Evolutionary conservation across 345 rosid species (phyloP).

Genomic region (Eucalyptus curtisii): DNA sequence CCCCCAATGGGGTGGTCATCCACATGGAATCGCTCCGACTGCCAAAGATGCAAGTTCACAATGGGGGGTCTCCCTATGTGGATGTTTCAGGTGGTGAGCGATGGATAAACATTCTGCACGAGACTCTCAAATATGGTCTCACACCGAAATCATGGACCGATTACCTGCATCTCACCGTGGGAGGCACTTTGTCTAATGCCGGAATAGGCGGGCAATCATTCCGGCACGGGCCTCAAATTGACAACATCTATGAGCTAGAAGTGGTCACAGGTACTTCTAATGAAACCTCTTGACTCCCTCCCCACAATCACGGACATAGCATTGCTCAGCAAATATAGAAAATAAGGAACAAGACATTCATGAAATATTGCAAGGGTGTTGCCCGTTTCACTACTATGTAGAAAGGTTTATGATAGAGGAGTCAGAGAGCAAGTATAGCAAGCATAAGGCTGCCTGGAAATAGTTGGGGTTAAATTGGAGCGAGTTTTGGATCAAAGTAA

Average conservation of each 20-base stretch:
- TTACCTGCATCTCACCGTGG: constrained; percentile 84
- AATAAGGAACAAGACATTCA: background rate
- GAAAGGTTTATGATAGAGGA: background rate
- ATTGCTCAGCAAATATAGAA: background rate
- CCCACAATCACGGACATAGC: background rate
- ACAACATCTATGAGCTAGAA: constrained; percentile 73
- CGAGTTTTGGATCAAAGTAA: background rate
- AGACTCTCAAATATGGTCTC: constrained; percentile 69
- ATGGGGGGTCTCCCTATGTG: constrained; percentile 44
- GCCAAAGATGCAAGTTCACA: constrained; percentile 25
- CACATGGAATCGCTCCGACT: constrained; percentile 62
- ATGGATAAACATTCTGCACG: constrained; percentile 77
- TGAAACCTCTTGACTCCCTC: background rate
- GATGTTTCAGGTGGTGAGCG: constrained; percentile 88
- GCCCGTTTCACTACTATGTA: background rate
- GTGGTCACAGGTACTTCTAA: constrained; percentile 69
- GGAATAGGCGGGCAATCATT: constrained; percentile 98
- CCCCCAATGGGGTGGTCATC: constrained; percentile 73
- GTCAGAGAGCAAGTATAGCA: background rate
- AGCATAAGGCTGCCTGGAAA: background rate
- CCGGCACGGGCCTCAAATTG: constrained; percentile 81
- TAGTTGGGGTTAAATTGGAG: background rate
- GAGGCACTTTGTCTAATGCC: constrained; percentile 87
- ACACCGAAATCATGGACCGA: constrained; percentile 97
- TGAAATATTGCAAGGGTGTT: background rate